Evolutionary conservation across 495 filamentous ascomycete species (phyloP), one percentile per base, ranked within the genome.

Genomic region (Hypoxylon fragiforme): DNA sequence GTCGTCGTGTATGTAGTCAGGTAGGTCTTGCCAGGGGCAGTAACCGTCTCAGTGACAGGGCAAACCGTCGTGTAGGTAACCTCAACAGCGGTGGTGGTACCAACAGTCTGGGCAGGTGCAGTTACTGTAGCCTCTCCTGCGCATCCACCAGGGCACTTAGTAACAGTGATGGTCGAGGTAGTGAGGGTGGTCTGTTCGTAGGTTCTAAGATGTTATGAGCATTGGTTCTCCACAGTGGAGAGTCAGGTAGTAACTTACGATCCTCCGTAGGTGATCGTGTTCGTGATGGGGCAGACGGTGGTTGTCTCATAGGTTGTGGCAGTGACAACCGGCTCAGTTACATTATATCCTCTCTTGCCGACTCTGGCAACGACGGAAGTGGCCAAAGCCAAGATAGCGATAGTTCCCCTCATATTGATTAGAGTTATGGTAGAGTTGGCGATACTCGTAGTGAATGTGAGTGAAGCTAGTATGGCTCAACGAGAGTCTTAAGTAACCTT

Each of bases 1-100:
- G 74, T 70, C 38, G 78, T 75, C 24, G 76, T 75, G 64, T 76
- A 77, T 32, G 76, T 77, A 18, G 67, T 72, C 21, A 67, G 70
- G 57, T 71, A 64, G 30, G 73, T 72, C 28, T 63, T 57, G 40
- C 69, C 67, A 39, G 61, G 52, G 53, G 67, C 48, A 38, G 67
- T 74, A 49, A 67, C 46, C n/a, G 72, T 75, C 54, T 68, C 61
- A 12, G 72, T 75, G 49, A 73, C 60, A 14, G 73, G 71, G 65
- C 75, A 77, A 7, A 64, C 56, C 9, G 67, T 70, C 12, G 67
- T 70, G 61, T 76, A 77, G 18, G 73, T 77, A 12, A 71, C 62
- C 42, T 66, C 48, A 22, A 77, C 67, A 40, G 68, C 41, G 15
- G 74, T 75, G 4, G 72, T 75, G 1, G 64, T 67, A 22, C 55